phyloP scores from a whole-genome alignment of 1,284 basidiomycete species.

The Termitomyces sp. region DNA sequence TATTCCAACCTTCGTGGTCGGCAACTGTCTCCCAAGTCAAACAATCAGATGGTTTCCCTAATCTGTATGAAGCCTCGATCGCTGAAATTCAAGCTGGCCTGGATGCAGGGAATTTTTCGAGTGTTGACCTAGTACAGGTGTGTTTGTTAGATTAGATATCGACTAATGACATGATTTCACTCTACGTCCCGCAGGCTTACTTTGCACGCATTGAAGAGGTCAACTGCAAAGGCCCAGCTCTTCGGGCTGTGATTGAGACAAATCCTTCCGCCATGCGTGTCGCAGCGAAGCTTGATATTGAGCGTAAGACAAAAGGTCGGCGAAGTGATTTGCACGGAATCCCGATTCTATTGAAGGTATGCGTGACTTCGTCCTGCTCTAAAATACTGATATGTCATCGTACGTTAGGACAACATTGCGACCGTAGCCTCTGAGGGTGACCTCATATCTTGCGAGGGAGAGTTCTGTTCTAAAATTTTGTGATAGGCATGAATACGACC shows the following conservation, averaged over 20 bases:
- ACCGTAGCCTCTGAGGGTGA: constrained; percentile 51
- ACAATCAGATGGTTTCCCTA: constrained; percentile 25
- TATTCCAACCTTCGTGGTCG: not conserved
- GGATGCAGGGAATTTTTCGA: constrained; percentile 49
- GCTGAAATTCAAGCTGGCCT: constrained; percentile 51
- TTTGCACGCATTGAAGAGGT: constrained; percentile 68
- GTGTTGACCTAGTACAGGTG: constrained; percentile 62
- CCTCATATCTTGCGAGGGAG: not conserved
- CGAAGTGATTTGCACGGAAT: constrained; percentile 65
- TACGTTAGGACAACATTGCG: constrained; percentile 53
- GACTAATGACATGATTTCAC: no score
- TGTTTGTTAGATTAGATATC: no score
- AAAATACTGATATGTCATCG: not conserved
- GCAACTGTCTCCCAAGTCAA: not conserved
- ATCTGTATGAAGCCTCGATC: constrained; percentile 61
- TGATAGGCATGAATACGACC: constrained; percentile 61
- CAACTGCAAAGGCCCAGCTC: constrained; percentile 54
- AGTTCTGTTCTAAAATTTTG: no score
- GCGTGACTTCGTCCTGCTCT: no score
- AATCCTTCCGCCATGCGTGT: constrained; percentile 57
- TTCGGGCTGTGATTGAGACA: constrained; percentile 60
- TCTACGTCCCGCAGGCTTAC: constrained; percentile 28
- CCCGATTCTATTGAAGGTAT: constrained; percentile 61
- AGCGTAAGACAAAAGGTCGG: constrained; percentile 42
- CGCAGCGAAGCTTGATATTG: constrained; percentile 50